These are phyloP conservation scores for Aspergillus mulundensis DNA, from an alignment of 495 filamentous ascomycete species.

Conservation along the genomic window DNA sequence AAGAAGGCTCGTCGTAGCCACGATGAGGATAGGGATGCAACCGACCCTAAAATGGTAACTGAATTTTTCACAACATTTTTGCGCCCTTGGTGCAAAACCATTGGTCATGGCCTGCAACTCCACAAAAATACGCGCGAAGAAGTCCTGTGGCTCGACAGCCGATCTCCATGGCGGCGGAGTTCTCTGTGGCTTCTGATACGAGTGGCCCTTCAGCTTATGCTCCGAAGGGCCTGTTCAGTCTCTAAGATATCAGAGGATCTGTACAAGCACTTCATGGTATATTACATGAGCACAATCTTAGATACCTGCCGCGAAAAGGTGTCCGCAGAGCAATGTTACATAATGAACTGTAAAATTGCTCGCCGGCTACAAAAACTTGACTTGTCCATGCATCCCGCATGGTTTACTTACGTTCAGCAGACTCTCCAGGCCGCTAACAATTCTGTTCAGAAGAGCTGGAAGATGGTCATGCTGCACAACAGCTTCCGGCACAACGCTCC, in stretches of 20 bases:
- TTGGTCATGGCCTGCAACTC: slow-evolving; percentile 31
- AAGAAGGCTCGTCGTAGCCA: slow-evolving; percentile 36
- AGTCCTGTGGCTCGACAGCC: slow-evolving; percentile 43
- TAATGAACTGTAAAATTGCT: slow-evolving; percentile 49
- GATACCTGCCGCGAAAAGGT: slow-evolving; percentile 4
- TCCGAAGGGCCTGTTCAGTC: neutral
- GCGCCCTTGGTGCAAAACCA: slow-evolving; percentile 32
- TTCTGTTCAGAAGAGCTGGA: neutral
- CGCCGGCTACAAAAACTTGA: slow-evolving; percentile 46
- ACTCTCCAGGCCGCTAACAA: neutral
- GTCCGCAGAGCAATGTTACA: slow-evolving; percentile 31
- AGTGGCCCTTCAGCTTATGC: slow-evolving; percentile 43
- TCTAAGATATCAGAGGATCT: neutral
- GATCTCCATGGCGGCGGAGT: slow-evolving; percentile 52
- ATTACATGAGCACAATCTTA: slow-evolving; percentile 44
- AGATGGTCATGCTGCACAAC: neutral
- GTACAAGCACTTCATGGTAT: slow-evolving; percentile 58
- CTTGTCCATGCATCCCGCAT: neutral
- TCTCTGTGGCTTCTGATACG: slow-evolving; percentile 58
- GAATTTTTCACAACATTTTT: slow-evolving; percentile 50
- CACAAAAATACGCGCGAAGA: slow-evolving; percentile 61
- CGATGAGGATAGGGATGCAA: slow-evolving; percentile 51
- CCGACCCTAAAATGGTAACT: slow-evolving; percentile 51
- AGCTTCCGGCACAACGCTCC: neutral
- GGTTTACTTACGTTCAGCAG: slow-evolving; percentile 11